Conservation (phyloP, 768 basidiomycete genomes). For the Gymnopilus dilepis region DNA sequence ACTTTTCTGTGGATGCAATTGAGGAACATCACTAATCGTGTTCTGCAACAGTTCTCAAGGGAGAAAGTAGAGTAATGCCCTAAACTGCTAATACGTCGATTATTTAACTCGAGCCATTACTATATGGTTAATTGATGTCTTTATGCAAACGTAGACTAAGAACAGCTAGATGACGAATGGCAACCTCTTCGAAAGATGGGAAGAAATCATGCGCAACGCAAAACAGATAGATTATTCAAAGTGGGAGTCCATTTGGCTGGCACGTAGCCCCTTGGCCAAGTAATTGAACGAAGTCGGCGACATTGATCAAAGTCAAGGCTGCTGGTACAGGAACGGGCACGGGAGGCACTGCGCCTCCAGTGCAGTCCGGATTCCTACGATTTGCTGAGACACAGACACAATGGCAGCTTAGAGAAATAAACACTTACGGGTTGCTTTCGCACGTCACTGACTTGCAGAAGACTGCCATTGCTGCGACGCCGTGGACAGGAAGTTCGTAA, state of each 20-base stretch:
- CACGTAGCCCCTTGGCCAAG: conserved; percentile 31
- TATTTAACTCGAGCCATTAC: no score
- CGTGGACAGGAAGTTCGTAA: not conserved
- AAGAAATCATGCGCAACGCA: not conserved
- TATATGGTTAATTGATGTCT: no score
- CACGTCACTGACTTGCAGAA: conserved; percentile 29
- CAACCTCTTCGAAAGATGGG: no score
- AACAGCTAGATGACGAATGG: no score
- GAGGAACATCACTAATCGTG: conserved; percentile 30
- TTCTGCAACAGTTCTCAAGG: conserved; percentile 18
- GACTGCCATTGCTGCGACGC: conserved; percentile 23
- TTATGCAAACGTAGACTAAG: no score
- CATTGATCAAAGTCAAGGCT: conserved; percentile 24
- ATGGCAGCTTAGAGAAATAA: not conserved
- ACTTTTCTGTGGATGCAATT: conserved; percentile 53
- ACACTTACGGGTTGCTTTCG: conserved; percentile 28
- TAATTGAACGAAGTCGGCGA: conserved; percentile 25
- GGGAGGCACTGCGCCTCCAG: conserved; percentile 32
- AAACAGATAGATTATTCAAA: not conserved
- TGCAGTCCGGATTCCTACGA: conserved; percentile 32
- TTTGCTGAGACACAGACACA: not conserved
- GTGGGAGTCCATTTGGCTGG: conserved; percentile 5
- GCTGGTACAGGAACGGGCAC: conserved; percentile 24
- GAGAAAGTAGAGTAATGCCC: conserved; percentile 16
- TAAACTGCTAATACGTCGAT: no score